Evolutionary conservation across 345 rosid species (phyloP), one percentile per base, ranked within the genome.

Genomic region (Combretum micranthum): DNA sequence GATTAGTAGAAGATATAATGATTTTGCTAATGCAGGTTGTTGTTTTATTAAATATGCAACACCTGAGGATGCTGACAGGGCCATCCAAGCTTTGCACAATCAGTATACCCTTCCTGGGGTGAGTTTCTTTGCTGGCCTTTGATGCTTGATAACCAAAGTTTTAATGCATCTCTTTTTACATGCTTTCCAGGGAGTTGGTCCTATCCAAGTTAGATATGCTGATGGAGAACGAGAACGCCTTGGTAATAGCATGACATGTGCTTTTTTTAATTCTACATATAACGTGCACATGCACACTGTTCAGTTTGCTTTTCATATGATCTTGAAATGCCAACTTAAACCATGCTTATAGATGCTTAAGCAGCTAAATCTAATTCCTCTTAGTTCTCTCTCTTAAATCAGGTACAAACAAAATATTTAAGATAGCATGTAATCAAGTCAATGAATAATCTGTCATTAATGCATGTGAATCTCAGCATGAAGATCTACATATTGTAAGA

Each of bases 181-280:
- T 44, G n/a, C 32, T 25, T 80, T 53, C 56, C 83, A 93, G 99
- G 99, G 96, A 67, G 61, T 68, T 61, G 95, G 92, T 61, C 99
- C 91, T 60, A 86, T 93, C 60, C 97, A 89, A 82, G 99, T 93
- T 70, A 81, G 97, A 68, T 93, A 87, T 69, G 99, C 99, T 68
- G 97, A 93, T 66, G 99, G 99, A 52, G 99, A 93, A 75, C 77
- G 92, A 62, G 99, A 87, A 75, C 96, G 99, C 49, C 85, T 89
- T 55, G 99, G 97, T 93, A 89, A 69, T 63, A 20, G 52, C 54
- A 56, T 42, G 22, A 26, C 42, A 44, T 54, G 22, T 67, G 61
- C 20, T 18, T 52, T 50, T 53, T 50, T 52, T 52, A 53, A 42
- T 39, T 48, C 52, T 53, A 47, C 55, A 60, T 55, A 37, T 21